Percentiles rank a stretch among this genome's conserved stretches.
Conservation (phyloP, 1,139 yeast species). For the Tardiomyces blankii region DNA sequence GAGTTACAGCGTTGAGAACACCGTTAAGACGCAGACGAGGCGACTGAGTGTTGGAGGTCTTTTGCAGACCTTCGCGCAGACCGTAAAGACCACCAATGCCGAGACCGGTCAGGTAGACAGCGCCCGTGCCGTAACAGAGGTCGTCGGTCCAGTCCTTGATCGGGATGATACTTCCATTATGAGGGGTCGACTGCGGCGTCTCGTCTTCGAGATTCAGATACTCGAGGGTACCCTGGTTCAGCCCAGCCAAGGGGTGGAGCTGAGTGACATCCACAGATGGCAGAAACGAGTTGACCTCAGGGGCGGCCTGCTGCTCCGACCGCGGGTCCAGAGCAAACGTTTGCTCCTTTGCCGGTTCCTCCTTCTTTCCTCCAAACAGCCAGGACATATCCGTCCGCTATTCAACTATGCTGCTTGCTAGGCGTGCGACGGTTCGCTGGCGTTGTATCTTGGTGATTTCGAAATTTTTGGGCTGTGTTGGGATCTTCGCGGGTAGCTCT, state of each 20-base stretch:
- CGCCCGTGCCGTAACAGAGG: slow-evolving; percentile 95
- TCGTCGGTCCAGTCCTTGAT: slow-evolving; percentile 97
- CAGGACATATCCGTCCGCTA: slow-evolving; percentile 41
- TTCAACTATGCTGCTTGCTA: not conserved
- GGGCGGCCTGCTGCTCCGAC: slow-evolving; percentile 42
- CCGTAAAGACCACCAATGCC: slow-evolving; percentile 88
- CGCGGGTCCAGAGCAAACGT: slow-evolving; percentile 48
- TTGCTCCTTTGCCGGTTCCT: slow-evolving; percentile 15
- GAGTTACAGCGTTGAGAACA: slow-evolving; percentile 80
- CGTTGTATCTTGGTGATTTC: not conserved
- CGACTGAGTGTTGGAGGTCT: slow-evolving; percentile 64
- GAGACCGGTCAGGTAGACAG: slow-evolving; percentile 72
- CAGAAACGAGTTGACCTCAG: slow-evolving; percentile 39
- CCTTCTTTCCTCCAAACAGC: slow-evolving; percentile 46
- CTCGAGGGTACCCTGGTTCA: slow-evolving; percentile 77
- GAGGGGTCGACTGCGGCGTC: slow-evolving; percentile 60
- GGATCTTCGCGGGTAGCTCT: not conserved
- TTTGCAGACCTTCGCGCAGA: slow-evolving; percentile 68
- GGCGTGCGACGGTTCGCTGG: not conserved
- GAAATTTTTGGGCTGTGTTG: not conserved
- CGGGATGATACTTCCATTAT: slow-evolving; percentile 83
- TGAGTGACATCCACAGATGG: slow-evolving; percentile 60
- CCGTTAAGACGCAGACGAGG: slow-evolving; percentile 78
- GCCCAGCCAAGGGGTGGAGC: slow-evolving; percentile 90
- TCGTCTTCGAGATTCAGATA: slow-evolving; percentile 86